Base-by-base conservation (phyloP, 441 rosid species). In the Adansonia gregorii region DNA sequence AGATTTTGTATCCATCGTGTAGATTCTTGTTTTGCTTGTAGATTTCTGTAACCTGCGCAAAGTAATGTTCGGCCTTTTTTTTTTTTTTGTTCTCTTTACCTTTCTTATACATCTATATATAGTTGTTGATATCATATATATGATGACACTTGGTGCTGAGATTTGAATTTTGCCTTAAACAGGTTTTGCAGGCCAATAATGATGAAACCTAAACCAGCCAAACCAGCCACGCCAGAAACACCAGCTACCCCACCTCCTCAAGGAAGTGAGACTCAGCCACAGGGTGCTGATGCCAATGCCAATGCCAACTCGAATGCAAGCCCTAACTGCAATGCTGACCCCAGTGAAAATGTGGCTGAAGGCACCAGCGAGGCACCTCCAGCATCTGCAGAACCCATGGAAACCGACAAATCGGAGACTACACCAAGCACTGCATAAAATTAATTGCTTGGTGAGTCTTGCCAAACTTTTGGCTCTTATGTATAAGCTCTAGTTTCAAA, bases 141-240 rank as follows among this genome's bases (percentile, higher is more conserved):
- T 41, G 45, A 2, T 59, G 64, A n/a, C 12, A 9, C 14, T 24
- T 19, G 7, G 14, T 14, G 35, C 12, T 24, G 59, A 76, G 51
- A 63, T 24, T 8, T 17, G 6, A 65, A 39, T 49, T 71, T 61
- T 27, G 49, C 72, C 52, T 43, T 70, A 10, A 6, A 66, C 91
- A 95, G 99, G 90, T 67, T 87, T 48, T 94, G 98, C 84, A 85
- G 90, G 83, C 98, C 97, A 11, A 83, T 93, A 82, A 92, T 94
- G 97, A 94, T 86, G 14, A 94, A 88, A 72, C 90, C 92, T 17
- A 91, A 91, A 72, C 97, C 97, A 19, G 87, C 87, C 20, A 91
- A 94, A 81, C 90, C 96, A 49, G 76, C 87, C 2, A 69, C 89
- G 2, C 87, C 94, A 11, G 92, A 85, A 72, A 67, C 88, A 55